Evolutionary conservation across 371 early-diverging fungal genomes (phyloP).

Genomic region (Lichtheimia hyalospora): DNA sequence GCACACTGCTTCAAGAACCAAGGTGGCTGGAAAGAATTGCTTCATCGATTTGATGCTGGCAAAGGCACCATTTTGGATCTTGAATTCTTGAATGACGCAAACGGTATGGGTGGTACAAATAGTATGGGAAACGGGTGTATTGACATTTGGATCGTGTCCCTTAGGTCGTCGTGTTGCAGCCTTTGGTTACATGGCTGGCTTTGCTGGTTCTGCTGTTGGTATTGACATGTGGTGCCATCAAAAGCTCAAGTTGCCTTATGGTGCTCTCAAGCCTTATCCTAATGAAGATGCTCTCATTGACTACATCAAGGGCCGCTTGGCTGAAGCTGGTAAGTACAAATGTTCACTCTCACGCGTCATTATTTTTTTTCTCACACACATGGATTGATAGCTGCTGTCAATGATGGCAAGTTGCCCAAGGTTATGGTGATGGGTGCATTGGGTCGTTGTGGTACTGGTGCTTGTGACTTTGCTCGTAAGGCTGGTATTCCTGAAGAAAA

Average conservation of each 20-base stretch:
- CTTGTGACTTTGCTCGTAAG: slow-evolving; percentile 79
- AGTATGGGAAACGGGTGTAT: slow-evolving; percentile 1
- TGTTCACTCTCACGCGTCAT: background rate
- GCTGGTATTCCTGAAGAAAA: slow-evolving; percentile 87
- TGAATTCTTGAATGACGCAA: slow-evolving; percentile 88
- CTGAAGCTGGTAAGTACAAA: slow-evolving; percentile 57
- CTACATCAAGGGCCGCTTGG: slow-evolving; percentile 71
- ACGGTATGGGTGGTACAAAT: slow-evolving; percentile 37
- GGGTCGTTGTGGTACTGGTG: slow-evolving; percentile 95
- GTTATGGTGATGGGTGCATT: slow-evolving; percentile 98
- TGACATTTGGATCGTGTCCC: background rate
- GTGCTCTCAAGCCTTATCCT: slow-evolving; percentile 79
- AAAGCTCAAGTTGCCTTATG: slow-evolving; percentile 54
- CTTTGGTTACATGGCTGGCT: slow-evolving; percentile 97
- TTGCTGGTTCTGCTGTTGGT: slow-evolving; percentile 91
- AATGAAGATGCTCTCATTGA: slow-evolving; percentile 80
- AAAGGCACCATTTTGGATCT: slow-evolving; percentile 90
- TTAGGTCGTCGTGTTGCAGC: slow-evolving; percentile 88
- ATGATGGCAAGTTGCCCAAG: slow-evolving; percentile 69
- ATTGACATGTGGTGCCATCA: slow-evolving; percentile 93
- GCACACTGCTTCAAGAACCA: slow-evolving; percentile 97
- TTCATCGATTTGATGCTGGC: slow-evolving; percentile 83
- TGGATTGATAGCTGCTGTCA: slow-evolving; percentile 36
- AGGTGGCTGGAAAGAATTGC: slow-evolving; percentile 90
- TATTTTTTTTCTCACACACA: background rate